Evolutionary conservation across 2,329 filamentous ascomycete species (phyloP).

Genomic region (Leptoxyphium fumago): DNA sequence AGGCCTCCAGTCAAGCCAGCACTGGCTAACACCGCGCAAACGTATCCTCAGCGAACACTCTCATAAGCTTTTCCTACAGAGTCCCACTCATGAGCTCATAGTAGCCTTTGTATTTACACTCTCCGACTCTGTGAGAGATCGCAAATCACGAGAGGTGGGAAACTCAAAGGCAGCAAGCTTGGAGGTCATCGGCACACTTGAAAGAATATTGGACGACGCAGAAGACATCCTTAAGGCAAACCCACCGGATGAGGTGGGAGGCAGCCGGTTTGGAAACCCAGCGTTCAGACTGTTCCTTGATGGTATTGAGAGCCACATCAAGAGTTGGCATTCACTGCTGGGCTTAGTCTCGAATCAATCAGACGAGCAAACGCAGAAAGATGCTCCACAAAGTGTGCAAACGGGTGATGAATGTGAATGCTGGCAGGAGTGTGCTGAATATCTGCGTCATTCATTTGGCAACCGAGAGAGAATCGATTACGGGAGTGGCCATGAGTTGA

Average conservation of each 20-base stretch:
- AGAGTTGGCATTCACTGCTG: constrained; percentile 50
- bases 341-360: constrained; percentile 29
- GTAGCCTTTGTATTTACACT: constrained; percentile 76
- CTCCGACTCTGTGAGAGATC: constrained; percentile 63
- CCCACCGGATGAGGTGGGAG: constrained; percentile 70
- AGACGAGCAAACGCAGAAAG: constrained; percentile 45
- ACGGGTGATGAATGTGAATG: neutral
- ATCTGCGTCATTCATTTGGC: constrained; percentile 72
- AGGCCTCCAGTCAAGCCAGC: neutral
- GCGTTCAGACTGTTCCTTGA: constrained; percentile 74
- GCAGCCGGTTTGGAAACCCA: constrained; percentile 84
- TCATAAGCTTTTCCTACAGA: constrained; percentile 66
- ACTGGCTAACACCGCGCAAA: constrained; percentile 49
- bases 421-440: constrained; percentile 23
- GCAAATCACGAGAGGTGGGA: constrained; percentile 44
- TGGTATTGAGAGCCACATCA: constrained; percentile 34
- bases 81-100: constrained; percentile 60
- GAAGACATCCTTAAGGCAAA: constrained; percentile 51
- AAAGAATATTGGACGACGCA: constrained; percentile 55
- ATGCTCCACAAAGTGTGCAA: constrained; percentile 36
- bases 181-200: constrained; percentile 44
- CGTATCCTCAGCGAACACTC: constrained; percentile 72
- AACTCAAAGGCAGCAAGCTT: constrained; percentile 22
- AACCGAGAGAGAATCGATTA: constrained; percentile 85
- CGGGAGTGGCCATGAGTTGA: constrained; percentile 91